Base-by-base conservation (phyloP, 164 flowering plant species). In the Tinospora cordifolia region DNA sequence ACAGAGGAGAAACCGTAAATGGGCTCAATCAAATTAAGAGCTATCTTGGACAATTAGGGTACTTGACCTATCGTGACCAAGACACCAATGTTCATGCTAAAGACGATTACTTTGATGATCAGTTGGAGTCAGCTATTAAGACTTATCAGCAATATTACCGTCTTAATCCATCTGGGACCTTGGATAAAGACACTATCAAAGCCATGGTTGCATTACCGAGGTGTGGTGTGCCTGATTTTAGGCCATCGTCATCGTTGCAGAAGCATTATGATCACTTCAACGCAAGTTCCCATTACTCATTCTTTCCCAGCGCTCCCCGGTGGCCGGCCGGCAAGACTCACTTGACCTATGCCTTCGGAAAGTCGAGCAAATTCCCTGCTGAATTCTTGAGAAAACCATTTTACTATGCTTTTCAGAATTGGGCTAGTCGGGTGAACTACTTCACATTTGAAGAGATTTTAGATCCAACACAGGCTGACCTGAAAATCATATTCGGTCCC, bases 321-420 rank as follows among this genome's bases (percentile, higher is more conserved):
- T 72, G 75, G 24, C 13, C 0, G 11, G 66, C 0, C 68, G 73
- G 30, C 69, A 70, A 76, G 47, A 39, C 25, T 15, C 67, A 72
- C 26, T 67, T 80, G 25, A 75, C 79, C 24, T 83, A 75, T 22
- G 74, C 66, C 1, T 77, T 80, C 22, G n/a, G 9, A 0, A 2
- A 26, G 75, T 0, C 60, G 47, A 2, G 46, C 76, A 41, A 1
- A 41, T 1, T 41, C 25, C 54, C 26, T 1, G 54, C 0, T 2
- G 69, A 39, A 2, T 63, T 39, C 6, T 1, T 69, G 17, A 64
- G 65, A 17, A 4, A 13, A 11, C 8, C 46, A 8, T 47, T 69
- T 4, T 30, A 30, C 0, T 12, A 24, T 10, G 83, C 80, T 7
- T 75, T 75, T n/a, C 1, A 14, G 0, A 73, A 8, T 17, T 78